Percentiles rank a stretch among this genome's conserved stretches.
These are phyloP conservation scores for Periconia sp. DNA, from an alignment of 2,329 filamentous ascomycete genomes.

Conservation along the genomic window DNA sequence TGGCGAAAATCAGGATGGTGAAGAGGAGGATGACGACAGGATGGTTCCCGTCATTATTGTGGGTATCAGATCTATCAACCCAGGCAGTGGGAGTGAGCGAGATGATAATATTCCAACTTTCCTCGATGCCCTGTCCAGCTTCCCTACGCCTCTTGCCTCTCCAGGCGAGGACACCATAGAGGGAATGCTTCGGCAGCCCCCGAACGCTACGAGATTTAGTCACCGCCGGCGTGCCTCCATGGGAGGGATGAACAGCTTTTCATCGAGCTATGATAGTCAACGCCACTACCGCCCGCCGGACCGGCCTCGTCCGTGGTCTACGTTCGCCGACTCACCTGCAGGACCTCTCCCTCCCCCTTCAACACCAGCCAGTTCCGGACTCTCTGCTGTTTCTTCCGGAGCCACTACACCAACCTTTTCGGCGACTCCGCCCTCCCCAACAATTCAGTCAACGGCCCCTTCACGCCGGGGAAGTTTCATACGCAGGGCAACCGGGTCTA, in stretches of 20 bases:
- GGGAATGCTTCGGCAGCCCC: conserved; percentile 59
- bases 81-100: conserved; percentile 53
- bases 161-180: conserved; percentile 56
- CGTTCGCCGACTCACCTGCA: conserved; percentile 61
- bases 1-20: conserved; percentile 27
- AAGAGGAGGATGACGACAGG: conserved; percentile 55
- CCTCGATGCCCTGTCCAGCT: conserved; percentile 58
- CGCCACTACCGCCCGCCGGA: conserved; percentile 58
- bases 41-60: conserved; percentile 74
- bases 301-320: conserved; percentile 49
- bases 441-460: conserved; percentile 37
- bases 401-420: conserved; percentile 49
- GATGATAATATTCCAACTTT: conserved; percentile 56
- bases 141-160: conserved; percentile 53
- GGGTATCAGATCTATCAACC: conserved; percentile 69
- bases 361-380: conserved; percentile 65
- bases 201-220: conserved; percentile 61
- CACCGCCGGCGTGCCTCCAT: conserved; percentile 61
- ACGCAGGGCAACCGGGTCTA: conserved; percentile 45
- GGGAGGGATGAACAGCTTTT: conserved; percentile 57
- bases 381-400: conserved; percentile 62
- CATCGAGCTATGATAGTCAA: conserved; percentile 59
- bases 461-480: conserved; percentile 50
- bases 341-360: conserved; percentile 68
- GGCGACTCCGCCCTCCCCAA: conserved; percentile 43